Conservation (phyloP, 106 monocot species). For the Phalaenopsis equestris region DNA sequence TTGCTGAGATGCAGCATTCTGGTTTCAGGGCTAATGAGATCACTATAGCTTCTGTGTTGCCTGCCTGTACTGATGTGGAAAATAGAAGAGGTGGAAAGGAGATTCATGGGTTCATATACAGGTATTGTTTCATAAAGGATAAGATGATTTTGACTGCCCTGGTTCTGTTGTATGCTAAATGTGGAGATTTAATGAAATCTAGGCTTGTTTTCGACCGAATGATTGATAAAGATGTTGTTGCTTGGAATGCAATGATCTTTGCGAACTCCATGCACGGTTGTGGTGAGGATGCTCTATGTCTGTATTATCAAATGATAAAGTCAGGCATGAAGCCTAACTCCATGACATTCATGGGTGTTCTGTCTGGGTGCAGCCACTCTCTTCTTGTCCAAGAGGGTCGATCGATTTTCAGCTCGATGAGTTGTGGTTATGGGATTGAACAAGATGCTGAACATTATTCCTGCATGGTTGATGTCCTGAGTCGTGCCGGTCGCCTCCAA, state of each 20-base stretch:
- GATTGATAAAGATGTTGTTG: conserved; percentile 35
- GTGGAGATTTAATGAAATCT: conserved; percentile 50
- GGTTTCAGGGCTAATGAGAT: conserved; percentile 42
- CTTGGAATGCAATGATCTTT: conserved; percentile 70
- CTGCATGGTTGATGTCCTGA: conserved; percentile 62
- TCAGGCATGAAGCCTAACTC: conserved; percentile 38
- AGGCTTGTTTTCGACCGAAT: conserved; percentile 35
- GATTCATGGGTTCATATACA: conserved; percentile 37
- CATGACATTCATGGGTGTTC: conserved; percentile 41
- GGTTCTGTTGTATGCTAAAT: conserved; percentile 56
- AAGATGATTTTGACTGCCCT: conserved; percentile 36
- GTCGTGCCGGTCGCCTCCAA: conserved; percentile 42
- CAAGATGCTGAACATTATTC: conserved; percentile 59
- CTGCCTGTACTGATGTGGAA: conserved; percentile 39
- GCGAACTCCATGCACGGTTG: conserved; percentile 74
- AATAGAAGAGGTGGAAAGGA: conserved; percentile 41
- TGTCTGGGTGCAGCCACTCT: conserved; percentile 68
- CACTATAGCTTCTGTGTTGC: conserved; percentile 46
- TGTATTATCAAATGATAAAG: conserved; percentile 33
- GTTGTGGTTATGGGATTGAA: conserved; percentile 23
- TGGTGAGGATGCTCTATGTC: conserved; percentile 39
- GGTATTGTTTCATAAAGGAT: conserved; percentile 21
- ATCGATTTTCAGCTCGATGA: conserved; percentile 42
- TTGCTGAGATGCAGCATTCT: conserved; percentile 38
- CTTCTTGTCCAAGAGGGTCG: conserved; percentile 48